Conservation (phyloP, 75 land plant species). For the Cupressus sempervirens region DNA sequence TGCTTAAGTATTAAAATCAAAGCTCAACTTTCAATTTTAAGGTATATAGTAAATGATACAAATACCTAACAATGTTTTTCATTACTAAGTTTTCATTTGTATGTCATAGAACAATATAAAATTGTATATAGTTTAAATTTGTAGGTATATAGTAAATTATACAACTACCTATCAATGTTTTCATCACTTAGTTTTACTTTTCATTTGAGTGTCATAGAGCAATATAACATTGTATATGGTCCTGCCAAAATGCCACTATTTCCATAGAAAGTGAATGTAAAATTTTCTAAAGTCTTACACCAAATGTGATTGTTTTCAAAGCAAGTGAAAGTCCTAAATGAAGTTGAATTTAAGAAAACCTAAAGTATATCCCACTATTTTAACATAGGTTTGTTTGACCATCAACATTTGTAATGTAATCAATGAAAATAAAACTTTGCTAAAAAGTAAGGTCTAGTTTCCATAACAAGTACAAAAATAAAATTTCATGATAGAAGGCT, state of each 20-base stretch:
- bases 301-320: neutral
- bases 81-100: conserved; percentile 1
- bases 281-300: neutral
- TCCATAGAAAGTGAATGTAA: neutral
- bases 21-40: neutral
- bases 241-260: neutral
- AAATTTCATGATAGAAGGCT: neutral
- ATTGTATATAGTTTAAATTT: neutral
- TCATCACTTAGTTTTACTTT: too few species aligned
- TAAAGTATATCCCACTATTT: neutral
- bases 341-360: neutral
- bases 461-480: neutral
- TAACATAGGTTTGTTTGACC: neutral
- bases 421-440: conserved; percentile 6
- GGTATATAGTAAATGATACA: neutral
- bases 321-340: neutral
- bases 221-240: neutral
- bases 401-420: neutral
- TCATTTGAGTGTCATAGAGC: too few species aligned
- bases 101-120: neutral
- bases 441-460: neutral
- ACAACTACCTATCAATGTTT: too few species aligned
- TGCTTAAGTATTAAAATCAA: neutral
- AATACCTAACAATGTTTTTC: neutral
- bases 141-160: too few species aligned